Conservation (phyloP, 202 grass and related monocot genomes). For the Digitaria exilis region DNA sequence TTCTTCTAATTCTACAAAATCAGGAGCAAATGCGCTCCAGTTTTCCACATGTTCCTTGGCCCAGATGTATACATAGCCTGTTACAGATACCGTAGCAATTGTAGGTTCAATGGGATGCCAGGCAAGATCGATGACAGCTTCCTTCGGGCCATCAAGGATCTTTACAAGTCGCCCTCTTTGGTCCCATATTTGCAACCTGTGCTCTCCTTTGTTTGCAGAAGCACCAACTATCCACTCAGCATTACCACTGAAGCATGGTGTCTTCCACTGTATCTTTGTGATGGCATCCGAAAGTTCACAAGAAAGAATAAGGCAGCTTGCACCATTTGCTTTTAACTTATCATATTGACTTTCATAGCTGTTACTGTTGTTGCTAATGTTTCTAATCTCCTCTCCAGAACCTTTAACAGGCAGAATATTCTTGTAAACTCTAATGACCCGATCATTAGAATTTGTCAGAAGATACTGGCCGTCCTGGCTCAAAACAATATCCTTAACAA, state of each 20-base stretch:
- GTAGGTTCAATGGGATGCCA: conserved; percentile 91
- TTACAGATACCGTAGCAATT: conserved; percentile 82
- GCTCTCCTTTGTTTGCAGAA: conserved; percentile 97
- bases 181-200: conserved; percentile 92
- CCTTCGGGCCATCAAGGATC: conserved; percentile 98
- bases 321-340: conserved; percentile 77
- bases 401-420: conserved; percentile 76
- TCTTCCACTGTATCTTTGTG: conserved; percentile 97
- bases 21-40: conserved; percentile 99
- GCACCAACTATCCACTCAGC: conserved; percentile 97
- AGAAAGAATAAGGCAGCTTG: conserved; percentile 68
- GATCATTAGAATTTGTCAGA: conserved; percentile 94
- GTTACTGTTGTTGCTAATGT: conserved; percentile 43
- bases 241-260: conserved; percentile 97
- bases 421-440: conserved; percentile 89
- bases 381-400: conserved; percentile 72
- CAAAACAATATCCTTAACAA: conserved; percentile 97
- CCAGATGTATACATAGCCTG: conserved; percentile 87
- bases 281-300: conserved; percentile 91
- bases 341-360: conserved; percentile 50
- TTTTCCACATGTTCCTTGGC: conserved; percentile 97
- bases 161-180: conserved; percentile 86
- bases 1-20: conserved; percentile 94
- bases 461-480: conserved; percentile 88
- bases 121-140: conserved; percentile 94